These are phyloP conservation scores for Niebla homalea DNA, from an alignment of 495 filamentous ascomycete species.

Conservation along the genomic window DNA sequence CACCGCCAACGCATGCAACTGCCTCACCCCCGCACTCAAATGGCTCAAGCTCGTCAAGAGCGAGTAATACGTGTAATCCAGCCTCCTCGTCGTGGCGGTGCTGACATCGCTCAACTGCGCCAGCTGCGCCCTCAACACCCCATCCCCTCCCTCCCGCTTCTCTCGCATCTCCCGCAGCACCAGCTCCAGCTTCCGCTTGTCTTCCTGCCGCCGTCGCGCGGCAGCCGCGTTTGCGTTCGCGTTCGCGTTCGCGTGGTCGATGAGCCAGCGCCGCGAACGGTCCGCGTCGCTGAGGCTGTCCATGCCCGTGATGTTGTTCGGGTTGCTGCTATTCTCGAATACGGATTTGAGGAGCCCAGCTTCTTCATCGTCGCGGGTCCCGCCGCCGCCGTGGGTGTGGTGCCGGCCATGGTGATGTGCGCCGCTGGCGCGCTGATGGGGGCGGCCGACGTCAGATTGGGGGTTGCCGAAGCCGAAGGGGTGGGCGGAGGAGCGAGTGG, in stretches of 20 bases:
- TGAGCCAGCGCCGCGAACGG: too few species aligned
- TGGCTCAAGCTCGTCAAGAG: constrained; percentile 29
- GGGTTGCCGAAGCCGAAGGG: constrained; percentile 52
- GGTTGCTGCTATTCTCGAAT: too few species aligned
- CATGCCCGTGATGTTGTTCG: neutral
- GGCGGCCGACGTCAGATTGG: constrained; percentile 22
- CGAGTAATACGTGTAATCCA: constrained; percentile 56
- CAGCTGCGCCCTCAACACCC: constrained; percentile 29
- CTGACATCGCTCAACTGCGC: constrained; percentile 24
- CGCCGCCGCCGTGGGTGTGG: neutral
- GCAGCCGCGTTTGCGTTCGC: neutral
- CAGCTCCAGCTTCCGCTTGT: constrained; percentile 16
- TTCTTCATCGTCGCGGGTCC: neutral
- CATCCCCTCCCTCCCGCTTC: constrained; percentile 24
- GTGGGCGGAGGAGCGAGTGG: constrained; percentile 38
- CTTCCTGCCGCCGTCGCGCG: constrained; percentile 28
- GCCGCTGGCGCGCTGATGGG: too few species aligned
- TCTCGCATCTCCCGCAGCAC: constrained; percentile 25
- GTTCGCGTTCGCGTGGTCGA: neutral
- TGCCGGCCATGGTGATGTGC: too few species aligned
- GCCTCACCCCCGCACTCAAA: neutral
- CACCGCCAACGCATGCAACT: constrained; percentile 23
- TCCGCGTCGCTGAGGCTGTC: neutral
- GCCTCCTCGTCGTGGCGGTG: constrained; percentile 51
- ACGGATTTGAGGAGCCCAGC: neutral